A percentile compares a stretch with the other conserved stretches of the same genome.
Conservation (phyloP, 2,329 filamentous ascomycete genomes). For the Claviceps citrina region DNA sequence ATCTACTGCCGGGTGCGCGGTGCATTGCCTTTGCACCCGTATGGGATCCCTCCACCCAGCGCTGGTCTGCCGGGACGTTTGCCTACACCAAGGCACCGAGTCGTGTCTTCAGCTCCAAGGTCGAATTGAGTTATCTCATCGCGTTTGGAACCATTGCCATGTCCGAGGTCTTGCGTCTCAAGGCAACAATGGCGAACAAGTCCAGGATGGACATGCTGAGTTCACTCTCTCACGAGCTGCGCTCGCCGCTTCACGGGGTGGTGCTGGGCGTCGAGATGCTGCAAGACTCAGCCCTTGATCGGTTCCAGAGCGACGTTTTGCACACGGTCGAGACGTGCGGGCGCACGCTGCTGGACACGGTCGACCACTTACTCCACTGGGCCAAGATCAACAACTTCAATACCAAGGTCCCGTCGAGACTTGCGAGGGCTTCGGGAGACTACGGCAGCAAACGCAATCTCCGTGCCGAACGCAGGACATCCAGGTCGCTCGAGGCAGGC, state of each 20-base stretch:
- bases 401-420: slow-evolving; percentile 3
- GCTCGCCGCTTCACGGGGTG: slow-evolving; percentile 46
- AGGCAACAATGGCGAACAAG: slow-evolving; percentile 22
- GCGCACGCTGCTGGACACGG: slow-evolving; percentile 35
- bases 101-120: slow-evolving; percentile 27
- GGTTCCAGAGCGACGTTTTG: slow-evolving; percentile 30
- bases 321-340: slow-evolving; percentile 35
- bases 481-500: slow-evolving; percentile 3
- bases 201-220: slow-evolving; percentile 44
- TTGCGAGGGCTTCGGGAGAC: neutral
- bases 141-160: slow-evolving; percentile 40
- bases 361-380: slow-evolving; percentile 39
- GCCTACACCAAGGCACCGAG: slow-evolving; percentile 29
- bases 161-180: slow-evolving; percentile 36
- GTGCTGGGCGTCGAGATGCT: slow-evolving; percentile 38
- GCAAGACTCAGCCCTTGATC: slow-evolving; percentile 32
- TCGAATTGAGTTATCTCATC: slow-evolving; percentile 35
- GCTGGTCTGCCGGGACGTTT: slow-evolving; percentile 35
- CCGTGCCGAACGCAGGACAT: neutral
- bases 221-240: slow-evolving; percentile 45
- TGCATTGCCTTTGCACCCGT: slow-evolving; percentile 33
- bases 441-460: neutral
- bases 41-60: slow-evolving; percentile 29
- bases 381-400: slow-evolving; percentile 35
- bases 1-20: slow-evolving; percentile 26